Percentiles rank a stretch among this genome's conserved stretches.
These are phyloP conservation scores for Talaromyces sp. DNA, from an alignment of 2,329 filamentous ascomycete species.

Conservation along the genomic window DNA sequence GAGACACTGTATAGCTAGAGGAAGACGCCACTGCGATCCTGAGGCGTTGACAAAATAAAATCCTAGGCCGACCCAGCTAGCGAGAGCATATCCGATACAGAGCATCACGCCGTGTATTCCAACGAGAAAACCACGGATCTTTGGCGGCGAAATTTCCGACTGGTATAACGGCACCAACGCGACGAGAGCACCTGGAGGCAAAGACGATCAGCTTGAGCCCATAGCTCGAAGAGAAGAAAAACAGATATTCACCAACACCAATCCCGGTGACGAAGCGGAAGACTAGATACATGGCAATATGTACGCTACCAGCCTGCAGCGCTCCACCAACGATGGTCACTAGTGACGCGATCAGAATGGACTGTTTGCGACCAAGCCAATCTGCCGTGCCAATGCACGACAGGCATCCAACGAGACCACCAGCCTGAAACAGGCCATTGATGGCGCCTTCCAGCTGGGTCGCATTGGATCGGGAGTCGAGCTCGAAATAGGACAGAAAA, in stretches of 20 bases:
- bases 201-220: neutral
- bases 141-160: constrained; percentile 24
- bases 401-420: constrained; percentile 6
- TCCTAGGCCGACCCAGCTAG: constrained; percentile 21
- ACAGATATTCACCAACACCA: constrained; percentile 4
- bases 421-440: constrained; percentile 12
- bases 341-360: constrained; percentile 3
- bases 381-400: constrained; percentile 9
- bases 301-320: constrained; percentile 11
- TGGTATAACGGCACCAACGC: constrained; percentile 18
- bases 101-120: constrained; percentile 24
- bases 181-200: constrained; percentile 7
- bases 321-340: constrained; percentile 8
- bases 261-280: constrained; percentile 10
- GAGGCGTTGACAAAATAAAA: constrained; percentile 20
- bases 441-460: constrained; percentile 10
- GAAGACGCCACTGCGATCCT: constrained; percentile 20
- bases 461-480: constrained; percentile 6
- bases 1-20: constrained; percentile 18
- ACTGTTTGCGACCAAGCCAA: constrained; percentile 8
- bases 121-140: constrained; percentile 21
- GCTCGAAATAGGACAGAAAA: constrained; percentile 9
- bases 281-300: constrained; percentile 10
- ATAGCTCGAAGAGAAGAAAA: neutral
- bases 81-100: constrained; percentile 20